phyloP scores from a whole-genome alignment of 2,329 filamentous ascomycete species.

The Aspergillus ochraceoroseus region DNA sequence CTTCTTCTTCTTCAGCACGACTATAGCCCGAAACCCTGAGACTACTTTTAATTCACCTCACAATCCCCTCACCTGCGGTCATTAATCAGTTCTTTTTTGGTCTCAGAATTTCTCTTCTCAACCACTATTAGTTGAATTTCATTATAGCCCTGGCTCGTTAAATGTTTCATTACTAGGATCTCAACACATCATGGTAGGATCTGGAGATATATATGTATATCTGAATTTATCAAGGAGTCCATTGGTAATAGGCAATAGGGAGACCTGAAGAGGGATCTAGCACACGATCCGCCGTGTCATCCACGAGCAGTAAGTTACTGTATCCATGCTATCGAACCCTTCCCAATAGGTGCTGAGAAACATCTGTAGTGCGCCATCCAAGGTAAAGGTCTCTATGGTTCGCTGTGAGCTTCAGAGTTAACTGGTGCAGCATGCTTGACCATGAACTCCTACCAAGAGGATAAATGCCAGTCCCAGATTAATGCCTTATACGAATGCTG shows the following conservation, averaged over 20 bases:
- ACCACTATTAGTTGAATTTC: no score
- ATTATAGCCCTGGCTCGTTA: no score
- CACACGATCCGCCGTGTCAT: conserved; percentile 75
- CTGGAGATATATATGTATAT: conserved; percentile 3
- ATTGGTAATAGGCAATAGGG: no score
- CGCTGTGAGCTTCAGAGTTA: neutral
- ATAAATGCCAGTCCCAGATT: conserved; percentile 70
- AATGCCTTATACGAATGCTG: conserved; percentile 92
- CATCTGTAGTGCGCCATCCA: conserved; percentile 93
- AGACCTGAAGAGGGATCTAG: conserved; percentile 63
- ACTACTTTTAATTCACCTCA: no score
- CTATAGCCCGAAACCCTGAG: no score
- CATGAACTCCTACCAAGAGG: conserved; percentile 79
- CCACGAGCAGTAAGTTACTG: conserved; percentile 64
- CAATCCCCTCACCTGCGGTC: no score
- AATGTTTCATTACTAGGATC: no score
- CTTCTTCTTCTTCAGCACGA: no score
- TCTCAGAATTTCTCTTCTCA: no score
- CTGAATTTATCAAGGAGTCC: conserved; percentile 7
- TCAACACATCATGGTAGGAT: no score
- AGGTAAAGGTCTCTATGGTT: no score
- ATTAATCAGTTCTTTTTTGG: no score
- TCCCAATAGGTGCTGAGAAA: conserved; percentile 16
- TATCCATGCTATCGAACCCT: neutral
- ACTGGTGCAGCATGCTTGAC: conserved; percentile 65